Evolutionary conservation across 2,329 filamentous ascomycete genomes (phyloP).

Genomic region (Fusarium virguliforme): DNA sequence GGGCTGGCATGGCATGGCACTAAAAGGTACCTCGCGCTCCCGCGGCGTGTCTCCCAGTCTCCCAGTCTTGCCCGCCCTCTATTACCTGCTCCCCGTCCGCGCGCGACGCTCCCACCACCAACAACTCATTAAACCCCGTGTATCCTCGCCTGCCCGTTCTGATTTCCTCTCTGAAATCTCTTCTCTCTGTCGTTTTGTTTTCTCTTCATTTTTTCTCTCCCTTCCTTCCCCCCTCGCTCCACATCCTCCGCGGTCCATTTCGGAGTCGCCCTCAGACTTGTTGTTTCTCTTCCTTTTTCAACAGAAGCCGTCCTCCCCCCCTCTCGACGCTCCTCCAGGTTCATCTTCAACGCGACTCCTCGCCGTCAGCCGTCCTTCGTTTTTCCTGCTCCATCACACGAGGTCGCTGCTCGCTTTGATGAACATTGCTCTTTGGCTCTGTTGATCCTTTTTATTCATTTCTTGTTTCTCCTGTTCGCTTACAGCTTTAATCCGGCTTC

Average conservation of each 20-base stretch:
- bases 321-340: conserved; percentile 47
- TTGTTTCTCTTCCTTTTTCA: conserved; percentile 50
- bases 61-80: conserved; percentile 37
- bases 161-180: conserved; percentile 52
- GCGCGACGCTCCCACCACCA: conserved; percentile 49
- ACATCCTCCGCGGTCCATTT: conserved; percentile 55
- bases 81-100: conserved; percentile 38
- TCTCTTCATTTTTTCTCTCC: conserved; percentile 51
- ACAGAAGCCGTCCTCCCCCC: conserved; percentile 43
- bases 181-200: conserved; percentile 54
- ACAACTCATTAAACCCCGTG: conserved; percentile 56
- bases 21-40: conserved; percentile 43
- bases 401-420: conserved; percentile 50
- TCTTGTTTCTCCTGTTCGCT: conserved; percentile 59
- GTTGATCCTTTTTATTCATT: conserved; percentile 52
- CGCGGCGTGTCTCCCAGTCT: conserved; percentile 28
- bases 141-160: conserved; percentile 49
- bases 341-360: conserved; percentile 42
- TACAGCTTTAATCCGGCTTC: conserved; percentile 61
- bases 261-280: conserved; percentile 50
- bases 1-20: conserved; percentile 36
- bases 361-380: conserved; percentile 52
- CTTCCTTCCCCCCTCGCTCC: conserved; percentile 51
- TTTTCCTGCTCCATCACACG: conserved; percentile 47
- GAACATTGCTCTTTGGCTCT: conserved; percentile 48